These are phyloP conservation scores for Arthrobotrys pseudoclavata DNA, from an alignment of 2,329 filamentous ascomycete species.

Conservation along the genomic window DNA sequence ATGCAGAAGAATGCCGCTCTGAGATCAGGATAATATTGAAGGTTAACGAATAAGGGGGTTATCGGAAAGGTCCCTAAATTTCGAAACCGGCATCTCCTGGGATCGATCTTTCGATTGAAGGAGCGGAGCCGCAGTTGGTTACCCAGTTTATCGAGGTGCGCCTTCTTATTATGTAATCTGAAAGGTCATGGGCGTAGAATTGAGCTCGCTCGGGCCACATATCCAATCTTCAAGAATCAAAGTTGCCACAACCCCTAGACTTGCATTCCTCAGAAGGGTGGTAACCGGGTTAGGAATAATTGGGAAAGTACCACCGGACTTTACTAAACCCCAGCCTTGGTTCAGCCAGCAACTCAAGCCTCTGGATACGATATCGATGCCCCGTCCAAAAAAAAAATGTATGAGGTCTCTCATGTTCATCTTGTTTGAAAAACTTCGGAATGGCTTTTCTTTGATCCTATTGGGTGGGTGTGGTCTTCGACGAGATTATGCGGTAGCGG, in stretches of 20 bases:
- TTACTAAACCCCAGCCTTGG: slow-evolving; percentile 8
- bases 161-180: slow-evolving; percentile 17
- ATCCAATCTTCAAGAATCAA: slow-evolving; percentile 6
- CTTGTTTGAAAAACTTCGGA: slow-evolving; percentile 16
- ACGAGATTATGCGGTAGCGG: slow-evolving; percentile 51
- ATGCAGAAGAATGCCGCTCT: neutral
- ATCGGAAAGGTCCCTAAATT: neutral
- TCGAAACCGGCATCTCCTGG: neutral
- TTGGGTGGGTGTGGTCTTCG: slow-evolving; percentile 16
- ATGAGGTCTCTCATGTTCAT: slow-evolving; percentile 20
- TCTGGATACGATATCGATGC: neutral
- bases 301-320: slow-evolving; percentile 4
- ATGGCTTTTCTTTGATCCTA: slow-evolving; percentile 11
- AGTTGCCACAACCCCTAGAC: neutral
- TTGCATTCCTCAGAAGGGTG: slow-evolving; percentile 1
- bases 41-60: neutral
- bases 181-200: slow-evolving; percentile 14
- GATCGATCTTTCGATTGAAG: slow-evolving; percentile 6
- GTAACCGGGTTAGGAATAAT: slow-evolving; percentile 2
- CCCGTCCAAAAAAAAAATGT: neutral
- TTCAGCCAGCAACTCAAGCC: neutral
- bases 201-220: slow-evolving; percentile 12
- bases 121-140: slow-evolving; percentile 4
- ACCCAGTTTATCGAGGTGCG: neutral
- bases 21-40: neutral